A percentile compares a stretch with the other conserved stretches of the same genome.
Evolutionary conservation across 345 rosid species (phyloP).

Genomic region (Salix dunnii): DNA sequence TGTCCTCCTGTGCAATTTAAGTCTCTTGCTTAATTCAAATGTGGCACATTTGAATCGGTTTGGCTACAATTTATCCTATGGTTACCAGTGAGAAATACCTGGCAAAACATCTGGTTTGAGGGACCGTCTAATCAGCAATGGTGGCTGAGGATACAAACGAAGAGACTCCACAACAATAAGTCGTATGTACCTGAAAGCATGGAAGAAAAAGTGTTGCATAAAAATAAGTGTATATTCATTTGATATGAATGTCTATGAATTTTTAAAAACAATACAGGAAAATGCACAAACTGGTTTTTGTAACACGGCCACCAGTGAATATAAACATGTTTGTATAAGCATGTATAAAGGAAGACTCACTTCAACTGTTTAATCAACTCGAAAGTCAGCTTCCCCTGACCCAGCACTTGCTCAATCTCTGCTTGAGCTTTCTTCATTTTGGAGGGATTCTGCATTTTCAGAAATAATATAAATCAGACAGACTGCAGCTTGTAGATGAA

Average conservation of each 20-base stretch:
- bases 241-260: background rate
- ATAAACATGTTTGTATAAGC: background rate
- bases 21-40: slow-evolving; percentile 1
- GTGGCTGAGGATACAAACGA: slow-evolving; percentile 93
- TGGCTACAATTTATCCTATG: background rate
- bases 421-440: slow-evolving; percentile 83
- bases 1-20: slow-evolving; percentile 61
- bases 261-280: background rate
- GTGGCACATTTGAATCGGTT: background rate
- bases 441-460: slow-evolving; percentile 55
- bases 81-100: slow-evolving; percentile 38
- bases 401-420: slow-evolving; percentile 79
- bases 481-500: background rate
- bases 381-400: slow-evolving; percentile 52
- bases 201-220: background rate
- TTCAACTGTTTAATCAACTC: slow-evolving; percentile 71
- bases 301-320: background rate
- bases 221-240: too few species aligned
- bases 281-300: background rate
- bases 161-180: slow-evolving; percentile 82
- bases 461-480: slow-evolving; percentile 7
- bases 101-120: slow-evolving; percentile 69
- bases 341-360: slow-evolving; percentile 40
- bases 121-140: slow-evolving; percentile 78
- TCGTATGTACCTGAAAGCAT: slow-evolving; percentile 59